Evolutionary conservation across 1,139 yeast species (phyloP), one percentile per base, ranked within the genome.

Genomic region (Suhomyces taliae): DNA sequence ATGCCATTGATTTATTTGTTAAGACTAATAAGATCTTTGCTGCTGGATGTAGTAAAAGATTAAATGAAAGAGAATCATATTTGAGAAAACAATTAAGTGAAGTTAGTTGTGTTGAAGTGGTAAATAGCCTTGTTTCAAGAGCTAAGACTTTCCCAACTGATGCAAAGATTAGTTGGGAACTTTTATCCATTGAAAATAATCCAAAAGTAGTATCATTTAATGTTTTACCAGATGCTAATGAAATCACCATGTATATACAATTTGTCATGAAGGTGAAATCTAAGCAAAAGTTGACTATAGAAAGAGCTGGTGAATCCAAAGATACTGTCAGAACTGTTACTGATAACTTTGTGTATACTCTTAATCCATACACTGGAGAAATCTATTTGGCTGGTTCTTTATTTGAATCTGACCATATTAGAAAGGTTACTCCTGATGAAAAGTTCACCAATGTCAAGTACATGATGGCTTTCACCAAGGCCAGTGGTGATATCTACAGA

Each of bases 231-330:
- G 81, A 90, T 82, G 58, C 78, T 65, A 77, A 83, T 74, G 85
- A 80, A 69, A 82, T 89, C 11, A 72, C 87, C 36, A 81, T 83
- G 45, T 82, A 76, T 57, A 78, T 87, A 35, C 96, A 90, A 70
- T 74, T 88, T 39, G 83, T 87, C n/a, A 85, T 90, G 69, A 81
- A 82, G 56, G 84, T 89, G 52, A 78, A 81, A 49, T 86, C 96
- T 8, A 78, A 77, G 46, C 97, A 90, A 66, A 80, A 83, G 56
- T 71, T 90, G 43, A 73, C 83, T 37, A 65, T 77, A 32, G 69
- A 72, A 31, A 44, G 47, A 29, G 78, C 76, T 8, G 70, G 79
- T 45, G 54, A 57, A 24, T 59, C 65, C 35, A 53, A 62, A 32
- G 64, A 54, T 14, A 64, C 67, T n/a, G 86, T 82, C 56, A 78